Conservation (phyloP, 768 basidiomycete species). For the Rubroboletus pulcherrimus region DNA sequence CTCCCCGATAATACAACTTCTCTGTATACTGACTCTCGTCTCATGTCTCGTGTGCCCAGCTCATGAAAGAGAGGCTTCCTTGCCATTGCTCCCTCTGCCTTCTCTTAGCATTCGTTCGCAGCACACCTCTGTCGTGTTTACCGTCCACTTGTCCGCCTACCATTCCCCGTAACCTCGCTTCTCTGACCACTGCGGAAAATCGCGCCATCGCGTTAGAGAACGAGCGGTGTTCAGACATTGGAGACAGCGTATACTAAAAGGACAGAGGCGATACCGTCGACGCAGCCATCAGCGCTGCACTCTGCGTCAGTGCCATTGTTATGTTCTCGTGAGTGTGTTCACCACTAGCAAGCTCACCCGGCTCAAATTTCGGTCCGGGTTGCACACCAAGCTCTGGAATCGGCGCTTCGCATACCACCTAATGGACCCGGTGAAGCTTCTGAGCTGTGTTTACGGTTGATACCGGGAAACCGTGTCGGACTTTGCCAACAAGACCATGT, state of each 20-base stretch:
- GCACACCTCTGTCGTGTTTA: neutral
- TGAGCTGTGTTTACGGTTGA: neutral
- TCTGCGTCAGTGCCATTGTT: neutral
- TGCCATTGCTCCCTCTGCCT: neutral
- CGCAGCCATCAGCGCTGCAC: slow-evolving; percentile 36
- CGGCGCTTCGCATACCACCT: neutral
- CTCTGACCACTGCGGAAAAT: slow-evolving; percentile 54
- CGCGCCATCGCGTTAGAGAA: slow-evolving; percentile 94
- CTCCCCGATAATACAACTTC: slow-evolving; percentile 3
- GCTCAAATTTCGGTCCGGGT: neutral
- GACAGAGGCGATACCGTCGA: slow-evolving; percentile 88
- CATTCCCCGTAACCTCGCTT: slow-evolving; percentile 48
- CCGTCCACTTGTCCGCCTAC: neutral
- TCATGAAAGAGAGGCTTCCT: slow-evolving; percentile 7
- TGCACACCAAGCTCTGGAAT: neutral
- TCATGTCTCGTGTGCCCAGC: neutral
- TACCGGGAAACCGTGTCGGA: slow-evolving; percentile 76
- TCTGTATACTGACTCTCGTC: slow-evolving; percentile 1
- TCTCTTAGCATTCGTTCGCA: neutral
- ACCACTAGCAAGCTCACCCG: neutral
- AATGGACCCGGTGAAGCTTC: neutral
- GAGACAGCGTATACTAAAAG: slow-evolving; percentile 67
- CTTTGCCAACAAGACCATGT: slow-evolving; percentile 48
- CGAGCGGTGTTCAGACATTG: slow-evolving; percentile 79
- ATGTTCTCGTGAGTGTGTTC: neutral